Base-by-base conservation (phyloP, 495 filamentous ascomycete species). In the Penicillium cosmopolitanum region DNA sequence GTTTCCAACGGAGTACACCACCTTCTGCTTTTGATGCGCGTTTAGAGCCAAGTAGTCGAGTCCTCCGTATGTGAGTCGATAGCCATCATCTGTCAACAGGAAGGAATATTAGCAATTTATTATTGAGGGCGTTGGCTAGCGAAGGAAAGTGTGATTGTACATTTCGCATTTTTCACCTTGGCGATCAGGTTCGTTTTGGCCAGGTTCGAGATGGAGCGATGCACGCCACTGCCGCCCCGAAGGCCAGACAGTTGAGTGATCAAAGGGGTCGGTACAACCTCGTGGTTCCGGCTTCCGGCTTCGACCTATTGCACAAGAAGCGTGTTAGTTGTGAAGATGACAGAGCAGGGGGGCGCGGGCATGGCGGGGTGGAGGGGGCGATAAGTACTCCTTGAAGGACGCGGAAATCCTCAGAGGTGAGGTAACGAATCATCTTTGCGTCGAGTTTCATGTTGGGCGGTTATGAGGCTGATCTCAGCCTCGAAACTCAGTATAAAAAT, bases 41-140 rank as follows among this genome's bases (percentile, higher is more conserved):
- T 98, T 88, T 53, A 99, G 83, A 10, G 95, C 91, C 15, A 98
- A 86, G 73, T 99, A 99, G 78, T 99, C 95, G 40, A 97, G 86
- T 3, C 95, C 95, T 62, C 95, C 95, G 74, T 98, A 98, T 21
- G 94, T 96, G 21, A 99, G 86, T 48, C 95, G 88, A 79, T 99
- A 99, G 53, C 95, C 95, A 71, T 99, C 95, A 74, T 99, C 86
- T 89, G 56, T 15, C 34, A 11, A 12, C 31, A 16, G 2, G 2
- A 40, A 51, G 23, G 28, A 16, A 31, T 47, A 25, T 60, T n/a
- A 63, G 60, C 31, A 16, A 35, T 52, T 5, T 12, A 11, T 21
- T 2, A 9, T 18, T 16, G 15, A 38, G 16, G 4, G n/a, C n/a
- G 28, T 23, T 33, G 7, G 16, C 47, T 21, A 23, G 4, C 25